Percentiles rank a stretch among this genome's conserved stretches.
Conservation (phyloP, 169 alveolate species). For the Plasmodium berghei region DNA sequence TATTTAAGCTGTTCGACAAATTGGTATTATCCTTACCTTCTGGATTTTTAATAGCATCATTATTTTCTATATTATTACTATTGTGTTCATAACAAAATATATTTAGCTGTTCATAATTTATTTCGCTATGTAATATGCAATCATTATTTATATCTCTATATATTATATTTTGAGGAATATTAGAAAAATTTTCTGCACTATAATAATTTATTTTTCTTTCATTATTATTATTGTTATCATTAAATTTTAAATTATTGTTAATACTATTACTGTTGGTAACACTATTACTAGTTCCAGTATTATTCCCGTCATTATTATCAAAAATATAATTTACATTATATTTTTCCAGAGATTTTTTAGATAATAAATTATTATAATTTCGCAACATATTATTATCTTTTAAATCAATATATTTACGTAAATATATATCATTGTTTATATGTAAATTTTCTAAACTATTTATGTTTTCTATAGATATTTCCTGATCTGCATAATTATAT, state of each 20-base stretch:
- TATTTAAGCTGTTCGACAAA: neutral
- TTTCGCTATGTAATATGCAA: neutral
- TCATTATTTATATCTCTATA: neutral
- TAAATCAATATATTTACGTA: neutral
- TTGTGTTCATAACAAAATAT: neutral
- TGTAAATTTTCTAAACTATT: neutral
- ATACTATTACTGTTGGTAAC: neutral
- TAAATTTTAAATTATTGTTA: neutral
- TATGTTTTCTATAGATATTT: no score
- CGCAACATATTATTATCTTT: neutral
- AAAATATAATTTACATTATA: neutral
- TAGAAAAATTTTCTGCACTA: neutral
- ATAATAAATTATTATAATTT: no score
- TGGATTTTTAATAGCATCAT: neutral
- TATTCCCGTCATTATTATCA: neutral
- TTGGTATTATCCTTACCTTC: conserved; percentile 12
- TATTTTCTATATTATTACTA: neutral
- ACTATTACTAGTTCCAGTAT: neutral
- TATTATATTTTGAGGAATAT: neutral
- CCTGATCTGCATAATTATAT: neutral
- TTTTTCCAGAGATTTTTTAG: no score
- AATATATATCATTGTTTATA: neutral
- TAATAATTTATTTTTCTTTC: neutral
- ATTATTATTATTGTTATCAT: neutral
- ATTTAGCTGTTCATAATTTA: neutral